Base-by-base conservation (phyloP, 495 filamentous ascomycete genomes). In the Penicillium taxi region DNA sequence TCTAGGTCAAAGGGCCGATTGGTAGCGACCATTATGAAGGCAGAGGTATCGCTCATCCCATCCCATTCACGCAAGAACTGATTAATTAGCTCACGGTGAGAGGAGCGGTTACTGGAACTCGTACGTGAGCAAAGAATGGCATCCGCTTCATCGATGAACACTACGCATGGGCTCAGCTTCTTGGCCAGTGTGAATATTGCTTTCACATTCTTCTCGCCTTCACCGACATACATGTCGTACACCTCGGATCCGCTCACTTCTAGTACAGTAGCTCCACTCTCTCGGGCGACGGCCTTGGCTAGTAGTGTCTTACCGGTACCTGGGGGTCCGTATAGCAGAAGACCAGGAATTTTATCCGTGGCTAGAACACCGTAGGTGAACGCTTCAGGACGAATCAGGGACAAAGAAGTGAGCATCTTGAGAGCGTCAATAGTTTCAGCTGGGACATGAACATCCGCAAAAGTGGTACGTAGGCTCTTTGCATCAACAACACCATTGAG, bases 21-120 rank as follows among this genome's bases (percentile, higher is more conserved):
- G 9, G 87, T 95, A n/a, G 91, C 91, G 0, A 96, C 87, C 93
- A 98, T 96, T 56, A 98, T 93, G 59, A 98, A 96, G 2, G 89
- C 86, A 5, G 81, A 82, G 30, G 78, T 69, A 44, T 86, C 80
- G 26, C 78, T 82, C 74, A 98, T 81, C 11, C 93, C 91, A 48
- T 96, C 91, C 91, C 91, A 98, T 58, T 96, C 91, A n/a, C 86
- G 77, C 23, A 98, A 65, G 56, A 96, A 98, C 56, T 96, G 90
- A 44, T 96, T 98, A 63, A 98, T 93, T 29, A 91, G 80, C 62
- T 96, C 91, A 28, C 91, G 77, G 52, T 91, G 84, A 6, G 68
- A 77, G 9, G 73, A 75, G 39, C 77, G 74, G 16, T 68, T 67
- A 35, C 68, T 66, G 12, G 59, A 56, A 28, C 67, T 67, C 26